Evolutionary conservation across 768 basidiomycete genomes (phyloP).

Genomic region (Peribolospora baueri): DNA sequence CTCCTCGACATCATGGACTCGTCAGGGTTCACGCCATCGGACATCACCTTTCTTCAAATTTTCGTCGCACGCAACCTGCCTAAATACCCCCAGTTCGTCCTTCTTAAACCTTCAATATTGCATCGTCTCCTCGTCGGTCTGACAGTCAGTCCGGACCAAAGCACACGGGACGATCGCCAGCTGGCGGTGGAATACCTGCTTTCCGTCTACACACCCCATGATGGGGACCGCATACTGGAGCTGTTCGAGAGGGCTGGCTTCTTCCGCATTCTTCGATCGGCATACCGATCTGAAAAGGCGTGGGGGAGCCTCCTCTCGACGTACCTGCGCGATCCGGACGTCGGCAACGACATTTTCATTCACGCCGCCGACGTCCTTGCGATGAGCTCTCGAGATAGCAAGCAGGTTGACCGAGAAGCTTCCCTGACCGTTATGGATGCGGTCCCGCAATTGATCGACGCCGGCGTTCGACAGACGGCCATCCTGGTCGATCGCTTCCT

Average conservation of each 20-base stretch:
- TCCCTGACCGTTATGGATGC: slow-evolving; percentile 21
- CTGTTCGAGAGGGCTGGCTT: slow-evolving; percentile 68
- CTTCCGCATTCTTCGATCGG: slow-evolving; percentile 62
- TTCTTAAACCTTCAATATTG: slow-evolving; percentile 39
- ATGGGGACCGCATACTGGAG: slow-evolving; percentile 37
- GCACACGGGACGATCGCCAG: slow-evolving; percentile 78
- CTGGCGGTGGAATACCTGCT: slow-evolving; percentile 81
- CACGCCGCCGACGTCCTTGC: neutral
- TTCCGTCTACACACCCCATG: slow-evolving; percentile 68
- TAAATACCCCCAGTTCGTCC: slow-evolving; percentile 74
- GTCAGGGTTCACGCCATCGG: slow-evolving; percentile 30
- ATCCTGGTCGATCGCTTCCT: slow-evolving; percentile 41
- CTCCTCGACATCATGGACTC: slow-evolving; percentile 43
- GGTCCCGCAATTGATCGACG: slow-evolving; percentile 38
- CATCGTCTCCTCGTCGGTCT: slow-evolving; percentile 56
- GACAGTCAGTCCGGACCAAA: slow-evolving; percentile 44
- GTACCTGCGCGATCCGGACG: slow-evolving; percentile 46
- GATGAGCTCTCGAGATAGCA: neutral
- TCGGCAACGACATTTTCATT: slow-evolving; percentile 17
- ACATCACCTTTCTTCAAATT: slow-evolving; percentile 68
- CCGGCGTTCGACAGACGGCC: slow-evolving; percentile 43
- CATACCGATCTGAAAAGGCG: slow-evolving; percentile 46
- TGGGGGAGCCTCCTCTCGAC: slow-evolving; percentile 55
- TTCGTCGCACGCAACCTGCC: slow-evolving; percentile 91
- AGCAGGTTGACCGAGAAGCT: neutral